These are phyloP conservation scores for Zygnema circumcarinatum DNA, from an alignment of 139 green algal species.

Conservation along the genomic window DNA sequence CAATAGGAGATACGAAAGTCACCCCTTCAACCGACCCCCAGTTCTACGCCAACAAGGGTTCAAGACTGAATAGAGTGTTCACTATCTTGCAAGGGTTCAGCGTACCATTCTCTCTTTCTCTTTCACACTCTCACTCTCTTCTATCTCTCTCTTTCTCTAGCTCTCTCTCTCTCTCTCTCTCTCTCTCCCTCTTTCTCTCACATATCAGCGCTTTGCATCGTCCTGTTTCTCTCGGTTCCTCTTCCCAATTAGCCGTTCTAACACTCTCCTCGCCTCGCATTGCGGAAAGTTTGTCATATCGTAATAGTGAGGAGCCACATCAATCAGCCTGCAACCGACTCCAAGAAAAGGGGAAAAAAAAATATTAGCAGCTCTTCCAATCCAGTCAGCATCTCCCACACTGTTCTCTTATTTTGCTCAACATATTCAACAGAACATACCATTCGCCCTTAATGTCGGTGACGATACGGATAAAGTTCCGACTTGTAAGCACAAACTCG, in stretches of 20 bases:
- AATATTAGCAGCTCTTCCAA: constrained; percentile 11
- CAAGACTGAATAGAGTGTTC: too few species aligned
- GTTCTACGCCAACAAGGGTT: too few species aligned
- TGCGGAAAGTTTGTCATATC: constrained; percentile 94
- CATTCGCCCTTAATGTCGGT: constrained; percentile 94
- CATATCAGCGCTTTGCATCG: background rate
- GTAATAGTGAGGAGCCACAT: constrained; percentile 96
- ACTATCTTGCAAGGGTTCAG: too few species aligned
- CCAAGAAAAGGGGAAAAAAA: background rate
- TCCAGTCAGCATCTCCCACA: background rate
- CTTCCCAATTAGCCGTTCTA: constrained; percentile 86
- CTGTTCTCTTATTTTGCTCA: background rate
- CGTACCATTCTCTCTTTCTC: too few species aligned
- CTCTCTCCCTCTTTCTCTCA: constrained; percentile 21
- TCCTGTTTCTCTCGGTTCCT: constrained; percentile 58
- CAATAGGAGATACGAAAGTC: too few species aligned
- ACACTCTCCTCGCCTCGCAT: constrained; percentile 79
- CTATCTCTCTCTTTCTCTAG: background rate
- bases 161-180: background rate
- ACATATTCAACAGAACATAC: constrained; percentile 54
- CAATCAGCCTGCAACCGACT: constrained; percentile 71
- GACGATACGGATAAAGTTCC: constrained; percentile 96
- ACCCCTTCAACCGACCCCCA: too few species aligned
- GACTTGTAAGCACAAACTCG: constrained; percentile 97
- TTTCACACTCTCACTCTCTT: background rate